Percentiles rank a stretch among this genome's conserved stretches.
These are phyloP conservation scores for Entomortierella beljakovae DNA, from an alignment of 192 early-diverging fungal species.

Conservation along the genomic window DNA sequence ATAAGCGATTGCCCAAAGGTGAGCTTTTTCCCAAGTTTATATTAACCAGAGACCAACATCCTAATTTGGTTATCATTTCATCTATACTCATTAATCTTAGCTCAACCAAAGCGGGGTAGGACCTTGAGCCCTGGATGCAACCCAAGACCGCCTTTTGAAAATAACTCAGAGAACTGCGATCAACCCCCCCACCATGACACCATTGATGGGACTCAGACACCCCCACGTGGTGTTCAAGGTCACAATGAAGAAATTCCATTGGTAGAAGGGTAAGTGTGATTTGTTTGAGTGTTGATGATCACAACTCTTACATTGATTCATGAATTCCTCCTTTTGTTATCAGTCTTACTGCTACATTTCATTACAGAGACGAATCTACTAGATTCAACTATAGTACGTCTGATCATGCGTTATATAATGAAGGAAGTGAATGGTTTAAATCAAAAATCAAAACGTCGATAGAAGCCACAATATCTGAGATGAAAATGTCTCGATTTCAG, in stretches of 20 bases:
- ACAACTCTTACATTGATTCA: neutral
- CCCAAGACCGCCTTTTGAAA: too few species aligned
- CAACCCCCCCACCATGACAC: too few species aligned
- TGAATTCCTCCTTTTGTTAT: conserved; percentile 11
- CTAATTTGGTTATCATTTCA: too few species aligned
- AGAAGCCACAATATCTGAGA: conserved; percentile 17
- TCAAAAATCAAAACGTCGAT: conserved; percentile 13
- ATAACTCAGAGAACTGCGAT: too few species aligned
- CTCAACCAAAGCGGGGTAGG: too few species aligned
- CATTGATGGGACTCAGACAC: neutral
- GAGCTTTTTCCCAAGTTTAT: too few species aligned
- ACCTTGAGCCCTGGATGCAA: too few species aligned
- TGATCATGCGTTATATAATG: conserved; percentile 1
- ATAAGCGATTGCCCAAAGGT: too few species aligned
- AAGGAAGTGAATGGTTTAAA: conserved; percentile 22
- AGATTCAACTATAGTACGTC: neutral
- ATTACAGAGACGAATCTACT: neutral
- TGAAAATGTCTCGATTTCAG: conserved; percentile 12
- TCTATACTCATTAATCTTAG: too few species aligned
- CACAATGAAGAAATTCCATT: conserved; percentile 15
- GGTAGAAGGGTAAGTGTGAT: conserved; percentile 21
- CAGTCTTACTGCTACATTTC: conserved; percentile 11
- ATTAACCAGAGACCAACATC: too few species aligned
- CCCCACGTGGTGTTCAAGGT: conserved; percentile 16
- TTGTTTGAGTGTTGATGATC: conserved; percentile 6